Percentiles rank a stretch among this genome's conserved stretches.
Evolutionary conservation across 1,139 yeast genomes (phyloP).

Genomic region (Candida pseudoviswanathii): DNA sequence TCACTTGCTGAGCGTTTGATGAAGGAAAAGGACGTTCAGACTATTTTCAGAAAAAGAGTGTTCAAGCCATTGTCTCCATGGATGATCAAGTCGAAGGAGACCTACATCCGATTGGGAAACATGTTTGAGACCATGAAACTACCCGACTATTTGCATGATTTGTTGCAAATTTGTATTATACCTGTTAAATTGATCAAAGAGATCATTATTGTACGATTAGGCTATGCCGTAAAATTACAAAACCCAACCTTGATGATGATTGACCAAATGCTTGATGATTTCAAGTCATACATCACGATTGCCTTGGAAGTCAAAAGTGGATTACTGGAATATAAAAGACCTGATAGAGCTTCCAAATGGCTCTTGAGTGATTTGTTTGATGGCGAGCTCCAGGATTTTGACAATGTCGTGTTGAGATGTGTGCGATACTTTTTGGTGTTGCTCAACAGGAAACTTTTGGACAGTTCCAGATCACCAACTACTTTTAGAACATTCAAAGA

Average conservation of each 20-base stretch:
- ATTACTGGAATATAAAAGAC: conserved; percentile 63
- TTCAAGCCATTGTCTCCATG: conserved; percentile 65
- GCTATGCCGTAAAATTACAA: conserved; percentile 75
- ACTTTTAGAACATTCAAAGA: conserved; percentile 86
- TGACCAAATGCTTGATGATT: conserved; percentile 90
- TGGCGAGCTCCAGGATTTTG: conserved; percentile 57
- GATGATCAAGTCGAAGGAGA: conserved; percentile 76
- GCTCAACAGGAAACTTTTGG: conserved; percentile 74
- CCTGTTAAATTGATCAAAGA: conserved; percentile 84
- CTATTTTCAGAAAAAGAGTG: conserved; percentile 63
- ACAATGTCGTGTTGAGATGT: conserved; percentile 71
- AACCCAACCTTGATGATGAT: conserved; percentile 96
- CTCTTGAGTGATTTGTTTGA: conserved; percentile 68
- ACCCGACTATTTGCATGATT: conserved; percentile 71
- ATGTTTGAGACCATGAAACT: conserved; percentile 69
- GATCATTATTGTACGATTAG: conserved; percentile 71
- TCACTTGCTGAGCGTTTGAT: conserved; percentile 83
- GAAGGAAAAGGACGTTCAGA: conserved; percentile 81
- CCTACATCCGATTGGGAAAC: conserved; percentile 64
- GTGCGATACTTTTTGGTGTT: conserved; percentile 72
- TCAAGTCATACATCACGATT: conserved; percentile 72
- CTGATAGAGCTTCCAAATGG: conserved; percentile 70
- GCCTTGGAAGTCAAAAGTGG: conserved; percentile 79
- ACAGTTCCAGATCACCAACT: conserved; percentile 64
- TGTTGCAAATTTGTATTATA: conserved; percentile 69